phyloP scores from a whole-genome alignment of 2,329 filamentous ascomycete genomes.

The Rhexocercosporidium sp. region DNA sequence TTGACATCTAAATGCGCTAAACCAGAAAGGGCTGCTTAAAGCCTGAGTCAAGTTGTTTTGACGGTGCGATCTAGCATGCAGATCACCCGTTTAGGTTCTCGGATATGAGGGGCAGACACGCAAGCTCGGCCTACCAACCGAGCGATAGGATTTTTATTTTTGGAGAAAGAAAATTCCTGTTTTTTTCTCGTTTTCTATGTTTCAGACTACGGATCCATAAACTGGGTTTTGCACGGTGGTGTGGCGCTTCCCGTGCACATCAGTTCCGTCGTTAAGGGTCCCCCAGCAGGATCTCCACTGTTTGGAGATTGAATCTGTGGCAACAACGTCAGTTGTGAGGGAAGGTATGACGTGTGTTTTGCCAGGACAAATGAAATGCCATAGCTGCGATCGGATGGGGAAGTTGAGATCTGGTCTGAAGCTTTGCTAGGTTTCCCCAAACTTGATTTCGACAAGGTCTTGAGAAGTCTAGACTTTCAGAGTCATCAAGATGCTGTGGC shows the following conservation, averaged over 20 bases:
- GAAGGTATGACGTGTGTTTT: neutral
- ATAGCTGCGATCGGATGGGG: neutral
- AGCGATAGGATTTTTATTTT: neutral
- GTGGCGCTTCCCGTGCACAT: too few relatives aligned
- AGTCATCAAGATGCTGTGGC: slow-evolving; percentile 2
- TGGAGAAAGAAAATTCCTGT: neutral
- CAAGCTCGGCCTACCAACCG: neutral
- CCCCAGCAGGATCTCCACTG: neutral
- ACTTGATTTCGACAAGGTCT: neutral
- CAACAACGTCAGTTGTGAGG: neutral
- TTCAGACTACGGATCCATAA: neutral
- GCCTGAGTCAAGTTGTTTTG: neutral
- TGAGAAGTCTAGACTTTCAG: neutral
- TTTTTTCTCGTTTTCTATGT: neutral
- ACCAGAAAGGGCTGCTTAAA: too few relatives aligned
- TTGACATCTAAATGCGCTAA: too few relatives aligned
- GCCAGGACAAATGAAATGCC: neutral
- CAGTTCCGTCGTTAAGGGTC: too few relatives aligned
- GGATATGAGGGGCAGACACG: neutral
- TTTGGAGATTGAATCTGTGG: neutral
- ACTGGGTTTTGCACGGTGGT: too few relatives aligned
- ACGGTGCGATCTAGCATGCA: neutral
- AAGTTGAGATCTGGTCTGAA: neutral
- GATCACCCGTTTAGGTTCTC: slow-evolving; percentile 2
- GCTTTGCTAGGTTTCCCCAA: neutral